Base-by-base conservation (phyloP, 2,329 filamentous ascomycete species). In the Trichoderma cornu-damae region DNA sequence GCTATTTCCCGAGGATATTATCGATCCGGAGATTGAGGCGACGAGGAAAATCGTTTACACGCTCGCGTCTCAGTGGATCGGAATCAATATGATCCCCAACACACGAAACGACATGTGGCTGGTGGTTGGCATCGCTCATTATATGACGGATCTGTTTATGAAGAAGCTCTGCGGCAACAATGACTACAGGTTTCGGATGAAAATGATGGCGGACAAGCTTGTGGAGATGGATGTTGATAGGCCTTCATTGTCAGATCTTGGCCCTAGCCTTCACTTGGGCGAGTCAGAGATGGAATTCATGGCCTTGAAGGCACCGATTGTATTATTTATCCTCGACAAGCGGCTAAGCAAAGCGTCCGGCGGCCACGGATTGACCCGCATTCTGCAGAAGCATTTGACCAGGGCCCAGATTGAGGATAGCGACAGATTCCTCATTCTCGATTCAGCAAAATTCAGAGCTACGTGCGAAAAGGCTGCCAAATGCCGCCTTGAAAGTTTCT, bases 141-240 rank as follows among this genome's bases (percentile, higher is more conserved):
- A 90, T 75, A 96, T 99, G 81, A 91, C 93, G 1, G 93, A 96
- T 65, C 81, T 90, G 3, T 96, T 96, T 72, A 89, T 97, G 82
- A 90, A 87, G 69, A 87, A 85, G 63, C 79, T 99, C 2, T 95
- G 90, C 67, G 94, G 94, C 6, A 95, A 95, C 68, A 99, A 99
- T 68, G 90, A 96, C 66, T 94, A 96, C 69, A 82, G 91, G 9
- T 97, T 91, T 69, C 86, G 90, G 35, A 88, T 96, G 72, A 97
- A 97, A 72, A 78, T 83, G 35, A 83, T 90, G 71, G 85, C 90
- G 0, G 93, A 99, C 70, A 82, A 80, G 63, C 83, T 97, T 38
- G 88, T 92, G 47, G 85, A 93, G 57, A 73, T 89, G 59, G 94
- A 99, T 68, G 79, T 90, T 53, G 84, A 88, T 50, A 83, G 94